Conservation (phyloP, 2,329 filamentous ascomycete species). For the Orbilia blumenaviensis region DNA sequence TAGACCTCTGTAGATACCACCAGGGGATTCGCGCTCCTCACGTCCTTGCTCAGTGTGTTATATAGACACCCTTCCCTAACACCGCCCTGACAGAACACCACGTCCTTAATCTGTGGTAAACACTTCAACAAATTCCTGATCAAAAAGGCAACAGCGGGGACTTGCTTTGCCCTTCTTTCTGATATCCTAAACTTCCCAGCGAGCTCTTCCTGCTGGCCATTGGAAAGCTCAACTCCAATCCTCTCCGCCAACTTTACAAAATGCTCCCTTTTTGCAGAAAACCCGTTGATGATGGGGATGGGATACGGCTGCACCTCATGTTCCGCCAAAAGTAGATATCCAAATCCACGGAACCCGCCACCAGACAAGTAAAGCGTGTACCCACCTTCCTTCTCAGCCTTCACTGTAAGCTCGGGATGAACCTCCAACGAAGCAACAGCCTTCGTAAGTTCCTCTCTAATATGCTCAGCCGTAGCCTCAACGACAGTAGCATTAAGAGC, state of each 20-base stretch:
- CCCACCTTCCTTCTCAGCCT: conserved; percentile 63
- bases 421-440: conserved; percentile 70
- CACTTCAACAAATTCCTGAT: conserved; percentile 77
- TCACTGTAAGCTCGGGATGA: conserved; percentile 65
- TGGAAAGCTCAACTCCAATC: conserved; percentile 57
- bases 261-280: conserved; percentile 70
- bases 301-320: conserved; percentile 80
- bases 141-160: conserved; percentile 82
- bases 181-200: conserved; percentile 74
- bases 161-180: conserved; percentile 78
- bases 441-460: conserved; percentile 68
- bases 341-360: conserved; percentile 89
- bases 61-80: conserved; percentile 85
- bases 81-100: conserved; percentile 86
- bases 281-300: conserved; percentile 82
- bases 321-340: conserved; percentile 84
- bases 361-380: conserved; percentile 85
- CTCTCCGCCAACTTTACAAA: conserved; percentile 64
- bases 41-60: conserved; percentile 70
- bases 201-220: conserved; percentile 58
- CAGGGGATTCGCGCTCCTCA: conserved; percentile 74
- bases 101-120: conserved; percentile 75
- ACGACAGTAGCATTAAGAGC: conserved; percentile 63
- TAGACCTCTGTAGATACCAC: conserved; percentile 69
- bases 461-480: conserved; percentile 65